Evolutionary conservation across 2,329 filamentous ascomycete genomes (phyloP), one percentile per base, ranked within the genome.

Genomic region (Stenocarpella maydis): DNA sequence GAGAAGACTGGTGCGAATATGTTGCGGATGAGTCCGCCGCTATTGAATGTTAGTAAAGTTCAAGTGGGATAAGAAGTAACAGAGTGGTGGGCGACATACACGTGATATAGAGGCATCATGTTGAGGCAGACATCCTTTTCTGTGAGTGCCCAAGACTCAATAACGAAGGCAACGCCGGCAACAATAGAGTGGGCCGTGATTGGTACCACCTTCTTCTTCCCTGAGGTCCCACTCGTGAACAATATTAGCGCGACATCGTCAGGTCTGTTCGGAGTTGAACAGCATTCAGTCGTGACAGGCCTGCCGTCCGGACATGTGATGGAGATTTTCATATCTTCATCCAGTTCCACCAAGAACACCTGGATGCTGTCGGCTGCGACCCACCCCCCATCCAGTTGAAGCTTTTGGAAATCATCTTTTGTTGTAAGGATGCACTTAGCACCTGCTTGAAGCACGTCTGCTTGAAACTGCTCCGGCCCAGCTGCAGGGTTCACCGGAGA

Each of bases 1-100:
- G 91, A 91, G 73, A 86, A 85, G 14, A 97, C 85, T 1, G 93
- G 92, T 1, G 92, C 92, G 4, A 97, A 86, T 74, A 97, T 92
- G 24, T 89, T 93, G 71, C 93, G 94, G 17, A 97, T 85, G 2
- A 97, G 86, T n/a, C 94, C 94, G 77, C 69, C 69, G 15, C 69
- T 71, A 17, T 6, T 41, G 2, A 26, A 1, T 96, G 93, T 71
- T 19, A 71, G 63, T 49, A 28, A 1, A n/a, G 17, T 26, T 15
- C 17, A 3, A 5, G 3, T 5, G 4, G 1, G 41, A 3, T 21
- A 19, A 2, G 1, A 10, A n/a, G 2, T 4, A 2, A n/a, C 2
- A 6, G n/a, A 17, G 4, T n/a, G 37, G 24, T 26, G 26, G 2
- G 2, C 4, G 9, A 80, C 83, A 78, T 79, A 85, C 82, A 87